Evolutionary conservation across 768 basidiomycete genomes (phyloP).

Genomic region (Suillus fuscotomentosus): DNA sequence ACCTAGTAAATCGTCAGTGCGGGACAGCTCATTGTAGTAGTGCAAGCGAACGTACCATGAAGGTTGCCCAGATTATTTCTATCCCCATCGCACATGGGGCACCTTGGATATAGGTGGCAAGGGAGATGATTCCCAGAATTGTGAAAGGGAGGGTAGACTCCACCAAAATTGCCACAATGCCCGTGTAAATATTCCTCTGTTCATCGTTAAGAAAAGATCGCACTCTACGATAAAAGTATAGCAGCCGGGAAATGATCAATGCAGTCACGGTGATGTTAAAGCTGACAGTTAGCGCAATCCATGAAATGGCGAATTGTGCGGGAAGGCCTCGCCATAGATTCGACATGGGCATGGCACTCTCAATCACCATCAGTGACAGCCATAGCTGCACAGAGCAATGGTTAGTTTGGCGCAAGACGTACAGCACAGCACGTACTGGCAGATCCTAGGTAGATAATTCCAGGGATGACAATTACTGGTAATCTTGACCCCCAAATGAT

Average conservation of each 20-base stretch:
- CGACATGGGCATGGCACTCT: neutral
- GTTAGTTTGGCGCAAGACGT: neutral
- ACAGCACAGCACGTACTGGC: neutral
- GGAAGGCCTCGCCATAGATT: constrained; percentile 1
- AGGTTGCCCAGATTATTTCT: neutral
- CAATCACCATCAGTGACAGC: neutral
- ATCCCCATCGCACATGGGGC: neutral
- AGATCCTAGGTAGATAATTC: constrained; percentile 3
- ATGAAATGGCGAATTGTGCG: constrained; percentile 5
- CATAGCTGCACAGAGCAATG: neutral
- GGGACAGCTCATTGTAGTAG: neutral
- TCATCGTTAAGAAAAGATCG: neutral
- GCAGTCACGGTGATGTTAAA: constrained; percentile 3
- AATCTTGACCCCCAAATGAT: constrained; percentile 24
- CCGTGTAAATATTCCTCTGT: neutral
- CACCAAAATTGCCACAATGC: constrained; percentile 1
- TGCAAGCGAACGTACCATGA: neutral
- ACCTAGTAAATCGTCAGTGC: neutral
- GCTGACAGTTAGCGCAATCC: neutral
- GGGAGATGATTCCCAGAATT: neutral
- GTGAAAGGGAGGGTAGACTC: constrained; percentile 7
- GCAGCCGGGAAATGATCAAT: neutral
- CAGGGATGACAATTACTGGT: constrained; percentile 4
- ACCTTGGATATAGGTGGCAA: neutral
- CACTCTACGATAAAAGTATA: neutral